Conservation (phyloP, 169 alveolate genomes). For the Eimeria maxima region DNA sequence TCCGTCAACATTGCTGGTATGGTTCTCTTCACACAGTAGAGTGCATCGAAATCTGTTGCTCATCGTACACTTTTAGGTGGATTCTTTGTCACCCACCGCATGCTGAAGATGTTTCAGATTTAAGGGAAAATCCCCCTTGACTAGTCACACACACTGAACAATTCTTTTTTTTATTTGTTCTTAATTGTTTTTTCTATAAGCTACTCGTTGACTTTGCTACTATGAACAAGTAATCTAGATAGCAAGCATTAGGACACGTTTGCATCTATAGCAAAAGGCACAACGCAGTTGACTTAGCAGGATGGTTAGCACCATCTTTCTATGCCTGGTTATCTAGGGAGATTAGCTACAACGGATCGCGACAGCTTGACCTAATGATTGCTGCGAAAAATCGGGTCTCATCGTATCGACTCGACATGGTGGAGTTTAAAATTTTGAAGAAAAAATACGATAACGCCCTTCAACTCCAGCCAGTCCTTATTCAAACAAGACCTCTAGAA, state of each 20-base stretch:
- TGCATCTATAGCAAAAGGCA: neutral
- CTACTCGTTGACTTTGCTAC: neutral
- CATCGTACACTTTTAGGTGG: constrained; percentile 90
- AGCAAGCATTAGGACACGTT: neutral
- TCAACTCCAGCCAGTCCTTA: too few species aligned
- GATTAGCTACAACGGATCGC: too few species aligned
- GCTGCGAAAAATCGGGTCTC: neutral
- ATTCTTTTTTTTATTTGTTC: constrained; percentile 5
- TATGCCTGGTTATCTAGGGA: too few species aligned
- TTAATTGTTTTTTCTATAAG: neutral
- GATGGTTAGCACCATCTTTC: too few species aligned
- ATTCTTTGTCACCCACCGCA: constrained; percentile 95
- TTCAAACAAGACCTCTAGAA: too few species aligned
- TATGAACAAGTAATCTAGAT: neutral
- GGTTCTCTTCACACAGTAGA: neutral
- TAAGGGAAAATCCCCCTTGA: constrained; percentile 62
- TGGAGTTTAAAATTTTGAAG: neutral
- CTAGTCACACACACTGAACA: neutral
- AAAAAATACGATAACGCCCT: neutral
- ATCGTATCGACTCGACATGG: neutral
- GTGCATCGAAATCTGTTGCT: neutral
- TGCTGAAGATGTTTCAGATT: constrained; percentile 95
- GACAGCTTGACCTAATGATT: neutral
- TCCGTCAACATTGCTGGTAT: constrained; percentile 85
- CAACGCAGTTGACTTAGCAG: too few species aligned